A percentile compares a stretch with the other conserved stretches of the same genome.
phyloP scores from a whole-genome alignment of 2,329 filamentous ascomycete species.

The Teratosphaeria pseudoeucalypti region DNA sequence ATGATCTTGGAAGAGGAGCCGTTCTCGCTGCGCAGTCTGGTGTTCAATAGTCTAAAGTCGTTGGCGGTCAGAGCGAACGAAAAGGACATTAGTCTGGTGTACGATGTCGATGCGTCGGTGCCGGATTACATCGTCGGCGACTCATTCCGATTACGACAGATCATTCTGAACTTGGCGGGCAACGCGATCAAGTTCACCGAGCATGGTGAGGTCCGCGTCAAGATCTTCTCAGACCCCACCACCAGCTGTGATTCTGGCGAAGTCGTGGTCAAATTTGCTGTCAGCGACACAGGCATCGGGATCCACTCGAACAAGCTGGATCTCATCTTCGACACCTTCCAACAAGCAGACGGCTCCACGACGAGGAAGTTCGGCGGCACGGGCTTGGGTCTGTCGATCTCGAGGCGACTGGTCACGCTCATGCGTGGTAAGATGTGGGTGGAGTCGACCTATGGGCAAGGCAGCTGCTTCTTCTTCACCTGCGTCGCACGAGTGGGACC shows the following conservation, averaged over 20 bases:
- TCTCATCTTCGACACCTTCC: slow-evolving; percentile 97
- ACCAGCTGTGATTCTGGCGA: slow-evolving; percentile 60
- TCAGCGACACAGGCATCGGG: slow-evolving; percentile 92
- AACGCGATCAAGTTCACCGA: slow-evolving; percentile 99
- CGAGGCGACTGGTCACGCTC: slow-evolving; percentile 83
- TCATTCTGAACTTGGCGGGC: slow-evolving; percentile 92
- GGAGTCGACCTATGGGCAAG: slow-evolving; percentile 79
- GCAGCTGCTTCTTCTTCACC: slow-evolving; percentile 94
- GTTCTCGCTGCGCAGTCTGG: slow-evolving; percentile 84
- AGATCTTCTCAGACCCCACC: slow-evolving; percentile 64
- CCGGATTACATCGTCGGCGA: slow-evolving; percentile 94
- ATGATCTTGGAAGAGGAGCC: slow-evolving; percentile 99
- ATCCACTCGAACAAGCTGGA: slow-evolving; percentile 93
- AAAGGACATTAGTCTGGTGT: slow-evolving; percentile 84
- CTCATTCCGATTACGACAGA: slow-evolving; percentile 89
- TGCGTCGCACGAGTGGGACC: slow-evolving; percentile 79
- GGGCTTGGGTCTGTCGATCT: slow-evolving; percentile 86
- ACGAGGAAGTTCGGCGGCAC: slow-evolving; percentile 94
- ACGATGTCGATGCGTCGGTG: slow-evolving; percentile 85
- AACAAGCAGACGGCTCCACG: slow-evolving; percentile 94
- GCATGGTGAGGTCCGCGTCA: slow-evolving; percentile 87
- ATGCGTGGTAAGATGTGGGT: slow-evolving; percentile 98
- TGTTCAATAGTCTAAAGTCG: slow-evolving; percentile 95
- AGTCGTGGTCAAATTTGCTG: slow-evolving; percentile 90
- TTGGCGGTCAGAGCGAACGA: slow-evolving; percentile 96